Base-by-base conservation (phyloP, 2,329 filamentous ascomycete species). In the Ophiostoma populinum region DNA sequence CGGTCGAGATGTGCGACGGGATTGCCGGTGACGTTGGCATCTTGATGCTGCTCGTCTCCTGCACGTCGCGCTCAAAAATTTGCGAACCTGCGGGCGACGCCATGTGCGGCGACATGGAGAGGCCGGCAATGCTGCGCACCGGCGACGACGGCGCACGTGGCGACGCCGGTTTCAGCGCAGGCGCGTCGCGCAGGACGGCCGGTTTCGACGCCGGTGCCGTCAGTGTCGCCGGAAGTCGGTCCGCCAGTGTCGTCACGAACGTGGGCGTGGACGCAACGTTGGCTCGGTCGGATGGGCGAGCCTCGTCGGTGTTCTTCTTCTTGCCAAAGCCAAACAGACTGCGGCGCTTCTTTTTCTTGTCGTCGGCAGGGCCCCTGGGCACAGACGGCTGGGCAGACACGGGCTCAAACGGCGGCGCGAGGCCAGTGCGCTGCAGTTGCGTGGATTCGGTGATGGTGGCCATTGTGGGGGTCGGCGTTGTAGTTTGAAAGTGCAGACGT, bases 11-110 rank as follows among this genome's bases (percentile, higher is more conserved):
- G 51, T 95, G 87, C 7, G 80, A 75, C 3, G 87, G 87, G 42
- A 94, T 90, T n/a, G 82, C 80, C 1, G 81, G 76, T 3, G 81
- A 87, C 41, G 68, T 74, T 40, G 83, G 78, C n/a, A 72, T 56
- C 4, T 68, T 49, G 39, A 37, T 48, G 42, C 38, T 37, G 28
- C 30, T 33, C 22, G 15, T 42, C 49, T 94, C 86, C 55, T 94
- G 87, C 17, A 95, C 87, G 53, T 86, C 82, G 49, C 87, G 80
- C 61, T 95, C 87, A 51, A 95, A 95, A 48, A 95, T 94, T 46
- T 77, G 73, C 5, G 73, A 77, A 19, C 68, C 66, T 9, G 83
- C 80, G 11, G 86, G 82, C 15, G 83, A 92, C 35, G 78, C 70
- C 29, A 86, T 57, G 32, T 79, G 68, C 5, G 83, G 78, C 7